phyloP scores from a whole-genome alignment of 108 stramenopile species.

The Cyclotella baltica region DNA sequence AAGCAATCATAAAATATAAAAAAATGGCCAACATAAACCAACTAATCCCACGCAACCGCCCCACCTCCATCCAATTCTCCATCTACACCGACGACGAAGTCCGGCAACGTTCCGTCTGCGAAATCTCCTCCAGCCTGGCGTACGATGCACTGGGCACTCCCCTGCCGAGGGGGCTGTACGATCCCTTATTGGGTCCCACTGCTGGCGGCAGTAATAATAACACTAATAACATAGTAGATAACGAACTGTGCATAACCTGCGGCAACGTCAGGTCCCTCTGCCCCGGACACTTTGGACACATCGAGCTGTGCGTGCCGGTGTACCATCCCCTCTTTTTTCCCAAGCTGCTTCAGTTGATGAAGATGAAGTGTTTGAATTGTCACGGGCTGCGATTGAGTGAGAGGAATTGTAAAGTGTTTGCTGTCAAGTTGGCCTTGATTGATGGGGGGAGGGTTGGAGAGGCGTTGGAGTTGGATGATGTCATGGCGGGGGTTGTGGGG shows the following conservation, averaged over 20 bases:
- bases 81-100: constrained; percentile 94
- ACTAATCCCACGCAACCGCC: constrained; percentile 38
- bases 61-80: constrained; percentile 56
- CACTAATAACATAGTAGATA: background rate
- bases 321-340: constrained; percentile 95
- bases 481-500: constrained; percentile 46
- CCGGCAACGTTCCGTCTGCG: constrained; percentile 83
- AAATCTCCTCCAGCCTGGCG: constrained; percentile 87
- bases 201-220: constrained; percentile 24
- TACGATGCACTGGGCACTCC: constrained; percentile 88
- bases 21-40: constrained; percentile 48
- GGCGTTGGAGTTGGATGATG: constrained; percentile 76
- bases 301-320: constrained; percentile 96
- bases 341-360: constrained; percentile 77
- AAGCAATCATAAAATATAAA: too few species aligned
- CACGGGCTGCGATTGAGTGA: constrained; percentile 80
- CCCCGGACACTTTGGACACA: constrained; percentile 97
- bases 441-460: constrained; percentile 58
- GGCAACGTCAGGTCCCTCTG: constrained; percentile 78
- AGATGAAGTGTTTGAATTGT: constrained; percentile 94
- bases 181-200: constrained; percentile 90
- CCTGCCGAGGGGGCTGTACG: constrained; percentile 93
- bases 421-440: constrained; percentile 74
- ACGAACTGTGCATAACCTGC: constrained; percentile 91
- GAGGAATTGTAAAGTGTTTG: constrained; percentile 48